These are phyloP conservation scores for Botryotinia globosa DNA, from an alignment of 2,329 filamentous ascomycete genomes.

Conservation along the genomic window DNA sequence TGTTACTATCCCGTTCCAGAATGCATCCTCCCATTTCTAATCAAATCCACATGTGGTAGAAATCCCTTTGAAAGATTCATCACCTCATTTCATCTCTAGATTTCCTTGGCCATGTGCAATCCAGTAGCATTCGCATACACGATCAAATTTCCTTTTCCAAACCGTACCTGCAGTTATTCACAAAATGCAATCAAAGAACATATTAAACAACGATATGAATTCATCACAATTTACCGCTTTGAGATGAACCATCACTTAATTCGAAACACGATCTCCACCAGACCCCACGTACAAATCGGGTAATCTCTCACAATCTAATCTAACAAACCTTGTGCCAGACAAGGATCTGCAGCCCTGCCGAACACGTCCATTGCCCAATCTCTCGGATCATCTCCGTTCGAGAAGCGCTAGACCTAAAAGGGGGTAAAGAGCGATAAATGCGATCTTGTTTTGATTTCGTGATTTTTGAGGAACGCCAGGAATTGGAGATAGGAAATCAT, in stretches of 20 bases:
- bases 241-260: conserved; percentile 13
- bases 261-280: conserved; percentile 18
- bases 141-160: conserved; percentile 15
- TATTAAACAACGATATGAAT: conserved; percentile 12
- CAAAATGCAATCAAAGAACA: conserved; percentile 16
- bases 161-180: conserved; percentile 15
- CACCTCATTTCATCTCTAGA: conserved; percentile 4
- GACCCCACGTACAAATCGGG: conserved; percentile 18
- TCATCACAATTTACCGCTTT: conserved; percentile 4
- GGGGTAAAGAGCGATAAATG: not conserved
- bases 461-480: not conserved
- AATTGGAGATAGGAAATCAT: conserved; percentile 4
- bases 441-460: not conserved
- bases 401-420: not conserved
- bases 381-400: conserved; percentile 20
- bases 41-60: not conserved
- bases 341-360: conserved; percentile 17
- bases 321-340: conserved; percentile 2
- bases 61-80: not conserved
- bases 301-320: conserved; percentile 22
- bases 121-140: not conserved
- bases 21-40: not conserved
- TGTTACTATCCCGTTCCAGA: not conserved
- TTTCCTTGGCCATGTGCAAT: not conserved
- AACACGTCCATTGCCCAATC: conserved; percentile 16